phyloP scores from a whole-genome alignment of 2,329 filamentous ascomycete species.

The Penicillium olsonii region DNA sequence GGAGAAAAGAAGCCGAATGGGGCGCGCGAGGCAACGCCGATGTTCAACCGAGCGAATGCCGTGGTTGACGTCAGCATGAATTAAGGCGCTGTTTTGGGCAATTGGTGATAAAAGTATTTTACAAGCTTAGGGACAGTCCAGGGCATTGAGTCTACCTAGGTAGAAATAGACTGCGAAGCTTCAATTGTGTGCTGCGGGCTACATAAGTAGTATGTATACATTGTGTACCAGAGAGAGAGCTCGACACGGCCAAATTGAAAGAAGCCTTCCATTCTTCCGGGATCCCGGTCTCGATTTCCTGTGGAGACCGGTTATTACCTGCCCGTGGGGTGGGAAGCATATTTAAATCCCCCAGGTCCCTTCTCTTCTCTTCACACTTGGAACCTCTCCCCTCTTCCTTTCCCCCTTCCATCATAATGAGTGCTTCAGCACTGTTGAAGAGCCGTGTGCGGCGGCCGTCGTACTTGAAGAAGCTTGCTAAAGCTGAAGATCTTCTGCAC shows the following conservation, averaged over 20 bases:
- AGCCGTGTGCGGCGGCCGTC: constrained; percentile 73
- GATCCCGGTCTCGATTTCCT: constrained; percentile 24
- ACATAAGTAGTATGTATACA: too few relatives aligned
- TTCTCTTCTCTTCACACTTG: constrained; percentile 3
- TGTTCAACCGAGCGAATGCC: neutral
- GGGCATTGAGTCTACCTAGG: too few relatives aligned
- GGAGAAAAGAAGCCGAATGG: neutral
- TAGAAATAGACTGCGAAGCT: too few relatives aligned
- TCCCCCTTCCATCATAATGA: constrained; percentile 35
- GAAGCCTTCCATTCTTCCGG: constrained; percentile 7
- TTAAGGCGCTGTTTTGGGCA: neutral
- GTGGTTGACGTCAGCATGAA: constrained; percentile 7
- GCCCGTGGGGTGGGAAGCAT: constrained; percentile 18
- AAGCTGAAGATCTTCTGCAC: constrained; percentile 75
- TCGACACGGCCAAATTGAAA: neutral
- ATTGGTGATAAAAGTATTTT: too few relatives aligned
- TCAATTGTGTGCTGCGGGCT: too few relatives aligned
- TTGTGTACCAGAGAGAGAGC: too few relatives aligned
- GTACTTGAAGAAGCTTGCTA: constrained; percentile 76
- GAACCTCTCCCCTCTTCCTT: constrained; percentile 19
- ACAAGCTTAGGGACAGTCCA: too few relatives aligned
- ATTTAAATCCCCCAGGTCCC: constrained; percentile 15
- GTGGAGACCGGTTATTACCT: constrained; percentile 6
- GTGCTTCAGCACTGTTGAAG: constrained; percentile 72
- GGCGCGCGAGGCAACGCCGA: neutral